Base-by-base conservation (phyloP, 306 rosid genomes). In the Rubus idaeus region DNA sequence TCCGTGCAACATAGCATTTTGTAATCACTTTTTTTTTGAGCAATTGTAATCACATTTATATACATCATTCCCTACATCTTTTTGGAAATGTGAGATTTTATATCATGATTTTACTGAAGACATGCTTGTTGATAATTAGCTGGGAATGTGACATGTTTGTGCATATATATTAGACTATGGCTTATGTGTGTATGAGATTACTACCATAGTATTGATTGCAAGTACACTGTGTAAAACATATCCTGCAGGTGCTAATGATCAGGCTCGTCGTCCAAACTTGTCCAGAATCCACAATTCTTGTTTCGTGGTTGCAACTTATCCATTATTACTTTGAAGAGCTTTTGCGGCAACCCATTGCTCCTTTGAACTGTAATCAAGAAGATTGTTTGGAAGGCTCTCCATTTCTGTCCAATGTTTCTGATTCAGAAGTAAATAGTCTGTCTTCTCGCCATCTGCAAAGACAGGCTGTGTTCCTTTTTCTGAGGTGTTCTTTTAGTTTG, bases 321-420 rank as follows among this genome's bases (percentile, higher is more conserved):
- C 89, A 82, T 80, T 69, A 44, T 55, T 82, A 83, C 85, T 90
- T 89, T 79, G 87, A 86, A 69, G 92, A 84, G 62, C 79, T 84
- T 77, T 83, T 94, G 85, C 42, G 39, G 66, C 82, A 73, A 30
- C 90, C 93, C 61, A 81, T 89, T 18, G 44, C 61, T 66, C 75
- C 79, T 21, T 77, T 71, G 64, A 77, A 81, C 57, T 75, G 83
- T 79, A 77, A 75, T 81, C 80, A 78, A 74, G 88, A 83, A 81
- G 88, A 86, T 81, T 84, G 89, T 80, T 86, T 90, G 20, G 93
- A 91, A 78, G 95, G 88, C 69, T 94, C 98, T 80, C 97, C 97
- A 46, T 94, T 94, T 81, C 83, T 87, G 9, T 76, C 78, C 77
- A 85, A 83, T 79, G 66, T 89, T 79, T 80, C 82, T 49, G 91